A percentile compares a stretch with the other conserved stretches of the same genome.
These are phyloP conservation scores for Phoma sp. DNA, from an alignment of 2,329 filamentous ascomycete genomes.

Conservation along the genomic window DNA sequence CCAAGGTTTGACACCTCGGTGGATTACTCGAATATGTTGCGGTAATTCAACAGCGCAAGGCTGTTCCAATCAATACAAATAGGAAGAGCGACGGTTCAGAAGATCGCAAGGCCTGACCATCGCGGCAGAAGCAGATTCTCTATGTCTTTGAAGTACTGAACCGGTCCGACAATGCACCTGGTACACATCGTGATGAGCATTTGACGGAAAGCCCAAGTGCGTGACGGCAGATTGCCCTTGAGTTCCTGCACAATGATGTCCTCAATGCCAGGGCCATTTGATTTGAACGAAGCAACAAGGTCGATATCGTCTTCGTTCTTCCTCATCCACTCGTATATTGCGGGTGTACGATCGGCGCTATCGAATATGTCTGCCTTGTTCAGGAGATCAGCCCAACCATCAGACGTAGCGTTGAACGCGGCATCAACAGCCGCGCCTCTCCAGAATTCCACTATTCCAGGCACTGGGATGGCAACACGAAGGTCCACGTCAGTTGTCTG, in stretches of 20 bases:
- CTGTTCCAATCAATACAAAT: no score
- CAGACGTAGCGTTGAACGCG: not conserved
- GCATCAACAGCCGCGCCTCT: not conserved
- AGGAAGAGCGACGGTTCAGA: no score
- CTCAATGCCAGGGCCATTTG: not conserved
- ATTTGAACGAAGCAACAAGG: conserved; percentile 1
- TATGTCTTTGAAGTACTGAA: not conserved
- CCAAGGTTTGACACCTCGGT: no score
- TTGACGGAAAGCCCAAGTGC: not conserved
- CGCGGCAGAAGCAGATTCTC: no score
- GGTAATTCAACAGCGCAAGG: no score
- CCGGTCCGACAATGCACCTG: not conserved
- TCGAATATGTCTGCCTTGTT: not conserved
- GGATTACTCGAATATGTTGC: no score
- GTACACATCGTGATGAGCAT: not conserved
- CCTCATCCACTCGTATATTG: not conserved
- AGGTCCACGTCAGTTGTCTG: not conserved
- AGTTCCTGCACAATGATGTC: not conserved
- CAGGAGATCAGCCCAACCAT: not conserved
- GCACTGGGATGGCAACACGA: not conserved
- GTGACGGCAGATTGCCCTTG: not conserved
- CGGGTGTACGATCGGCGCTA: not conserved
- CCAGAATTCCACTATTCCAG: not conserved
- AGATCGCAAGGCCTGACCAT: no score
- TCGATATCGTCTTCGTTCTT: not conserved